Percentiles rank a stretch among this genome's conserved stretches.
Conservation (phyloP, 2,329 filamentous ascomycete genomes). For the Cercospora sesami region DNA sequence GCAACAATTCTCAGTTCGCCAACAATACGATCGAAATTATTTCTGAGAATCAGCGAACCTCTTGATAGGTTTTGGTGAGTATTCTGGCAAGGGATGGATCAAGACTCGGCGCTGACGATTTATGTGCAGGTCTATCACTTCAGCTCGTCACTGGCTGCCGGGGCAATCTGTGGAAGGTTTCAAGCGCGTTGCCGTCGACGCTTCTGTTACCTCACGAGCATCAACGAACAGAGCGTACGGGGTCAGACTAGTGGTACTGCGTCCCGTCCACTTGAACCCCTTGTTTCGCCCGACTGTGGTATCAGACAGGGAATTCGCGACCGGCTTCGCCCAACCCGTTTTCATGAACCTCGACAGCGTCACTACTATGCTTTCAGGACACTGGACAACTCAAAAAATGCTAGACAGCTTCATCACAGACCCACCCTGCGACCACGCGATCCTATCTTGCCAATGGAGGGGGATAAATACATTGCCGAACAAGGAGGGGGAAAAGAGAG, state of each 20-base stretch:
- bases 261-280: neutral
- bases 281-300: neutral
- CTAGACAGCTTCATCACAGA: neutral
- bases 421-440: neutral
- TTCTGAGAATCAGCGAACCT: neutral
- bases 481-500: neutral
- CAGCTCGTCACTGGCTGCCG: neutral
- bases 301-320: neutral
- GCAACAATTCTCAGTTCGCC: neutral
- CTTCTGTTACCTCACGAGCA: neutral
- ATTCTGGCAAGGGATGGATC: no score
- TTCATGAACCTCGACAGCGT: neutral
- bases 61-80: neutral
- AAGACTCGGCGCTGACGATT: neutral
- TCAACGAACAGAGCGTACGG: neutral
- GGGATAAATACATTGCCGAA: neutral
- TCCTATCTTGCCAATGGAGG: neutral
- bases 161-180: neutral
- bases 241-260: neutral
- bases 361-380: neutral
- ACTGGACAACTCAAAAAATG: neutral
- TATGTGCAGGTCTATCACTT: neutral
- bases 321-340: neutral
- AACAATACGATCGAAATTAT: neutral
- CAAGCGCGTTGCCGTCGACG: neutral